These are phyloP conservation scores for Leucocoprinus birnbaumii DNA, from an alignment of 768 basidiomycete genomes.

Conservation along the genomic window DNA sequence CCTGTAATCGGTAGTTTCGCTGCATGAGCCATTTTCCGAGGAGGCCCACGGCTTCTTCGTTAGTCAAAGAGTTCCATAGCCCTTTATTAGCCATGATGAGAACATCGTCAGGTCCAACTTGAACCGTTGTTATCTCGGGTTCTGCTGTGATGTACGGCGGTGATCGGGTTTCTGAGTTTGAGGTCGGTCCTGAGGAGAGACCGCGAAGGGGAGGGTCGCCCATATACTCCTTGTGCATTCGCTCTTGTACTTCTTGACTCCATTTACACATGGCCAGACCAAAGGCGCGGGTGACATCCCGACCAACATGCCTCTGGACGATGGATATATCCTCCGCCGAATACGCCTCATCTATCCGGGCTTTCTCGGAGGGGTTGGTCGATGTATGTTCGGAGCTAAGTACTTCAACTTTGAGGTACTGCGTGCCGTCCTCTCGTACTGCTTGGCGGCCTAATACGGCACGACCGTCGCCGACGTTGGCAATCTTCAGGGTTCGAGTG, in stretches of 20 bases:
- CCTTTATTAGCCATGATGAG: slow-evolving; percentile 52
- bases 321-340: slow-evolving; percentile 15
- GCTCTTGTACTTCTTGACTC: slow-evolving; percentile 32
- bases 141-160: slow-evolving; percentile 50
- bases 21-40: slow-evolving; percentile 43
- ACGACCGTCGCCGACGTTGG: slow-evolving; percentile 38
- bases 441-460: slow-evolving; percentile 36
- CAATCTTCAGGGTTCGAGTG: slow-evolving; percentile 30
- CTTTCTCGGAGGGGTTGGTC: slow-evolving; percentile 27
- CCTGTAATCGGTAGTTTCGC: slow-evolving; percentile 2
- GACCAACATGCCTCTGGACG: slow-evolving; percentile 20
- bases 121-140: slow-evolving; percentile 44
- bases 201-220: slow-evolving; percentile 31
- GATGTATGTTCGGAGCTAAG: slow-evolving; percentile 38
- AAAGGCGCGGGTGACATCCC: slow-evolving; percentile 34
- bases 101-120: slow-evolving; percentile 46
- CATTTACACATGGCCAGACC: slow-evolving; percentile 44
- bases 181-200: slow-evolving; percentile 17
- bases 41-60: slow-evolving; percentile 52
- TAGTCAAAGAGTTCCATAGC: slow-evolving; percentile 51
- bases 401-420: slow-evolving; percentile 26
- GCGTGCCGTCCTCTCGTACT: slow-evolving; percentile 18
- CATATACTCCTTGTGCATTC: slow-evolving; percentile 31
- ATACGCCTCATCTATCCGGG: slow-evolving; percentile 27
- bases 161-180: slow-evolving; percentile 24